Evolutionary conservation across 257 asterid species (phyloP).

Genomic region (Solanum dulcamara): DNA sequence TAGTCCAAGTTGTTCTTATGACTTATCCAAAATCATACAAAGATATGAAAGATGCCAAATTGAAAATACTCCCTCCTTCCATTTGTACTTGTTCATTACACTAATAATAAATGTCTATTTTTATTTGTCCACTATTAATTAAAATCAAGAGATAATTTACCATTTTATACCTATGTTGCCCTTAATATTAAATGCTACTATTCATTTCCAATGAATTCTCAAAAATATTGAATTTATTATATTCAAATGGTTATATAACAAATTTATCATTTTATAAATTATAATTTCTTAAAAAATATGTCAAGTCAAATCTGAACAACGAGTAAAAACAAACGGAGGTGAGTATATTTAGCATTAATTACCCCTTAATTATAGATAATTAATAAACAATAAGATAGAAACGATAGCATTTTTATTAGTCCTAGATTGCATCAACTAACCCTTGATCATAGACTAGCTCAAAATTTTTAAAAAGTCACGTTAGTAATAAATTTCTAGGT

Average conservation of each 20-base stretch:
- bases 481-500: not conserved
- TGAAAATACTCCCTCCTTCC: no score
- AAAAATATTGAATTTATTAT: no score
- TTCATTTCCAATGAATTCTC: not conserved
- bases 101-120: no score
- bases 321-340: not conserved
- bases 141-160: no score
- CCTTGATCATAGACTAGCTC: not conserved
- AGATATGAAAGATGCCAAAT: not conserved
- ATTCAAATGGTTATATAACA: no score
- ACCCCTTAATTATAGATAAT: not conserved
- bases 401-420: not conserved
- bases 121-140: not conserved
- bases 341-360: not conserved
- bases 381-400: not conserved
- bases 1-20: not conserved
- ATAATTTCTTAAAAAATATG: not conserved
- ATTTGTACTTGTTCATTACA: not conserved
- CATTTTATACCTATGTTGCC: not conserved
- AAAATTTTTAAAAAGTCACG: not conserved
- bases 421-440: not conserved
- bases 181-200: no score
- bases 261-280: no score
- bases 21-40: not conserved
- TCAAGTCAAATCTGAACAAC: not conserved